Evolutionary conservation across 176 grass and related monocot genomes (phyloP), one percentile per base, ranked within the genome.

Genomic region (Aegilops umbellulata): DNA sequence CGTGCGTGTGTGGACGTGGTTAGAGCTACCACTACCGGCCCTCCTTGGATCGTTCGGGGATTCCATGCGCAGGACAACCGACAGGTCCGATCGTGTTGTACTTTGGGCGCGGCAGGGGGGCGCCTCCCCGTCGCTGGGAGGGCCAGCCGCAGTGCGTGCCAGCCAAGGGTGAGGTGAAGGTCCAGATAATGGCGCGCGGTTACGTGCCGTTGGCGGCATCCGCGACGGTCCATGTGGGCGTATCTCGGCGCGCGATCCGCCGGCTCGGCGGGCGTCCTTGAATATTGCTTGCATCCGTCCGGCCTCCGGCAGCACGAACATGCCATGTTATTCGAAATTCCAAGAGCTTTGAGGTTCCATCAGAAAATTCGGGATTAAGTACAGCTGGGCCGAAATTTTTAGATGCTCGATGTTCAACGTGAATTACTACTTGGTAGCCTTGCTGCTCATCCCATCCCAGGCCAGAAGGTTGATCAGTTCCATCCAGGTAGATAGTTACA

Each of bases 181-280:
- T 78, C 16, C 39, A 19, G 7, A 17, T 26, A 27, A 38, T 20
- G 27, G 71, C 31, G 79, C 14, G 68, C 72, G 62, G 80, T 71
- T 65, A 8, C 76, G 35, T 23, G 23, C 39, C 64, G 68, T 39
- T 15, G 65, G 76, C 66, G 38, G 63, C 22, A 19, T 27, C 15
- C 2, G 65, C 74, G 74, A 17, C 15, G 7, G 12, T 62, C 49
- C 78, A 87, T 87, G 84, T 83, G 89, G 80, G 22, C 57, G 58
- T 16, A 60, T 87, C 89, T 32, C 65, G 31, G 19, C 3, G 74
- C 4, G 11, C 17, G 74, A 87, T 87, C 58, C 6, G 46, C 55
- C 75, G 41, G 29, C 32, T 22, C 1, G 2, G 57, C 8, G 9
- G 57, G 55, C 20, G 79, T 83, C 82, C 82, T 35, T 51, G 71